Percentiles rank a stretch among this genome's conserved stretches.
These are phyloP conservation scores for Nitzschia inconspicua DNA, from an alignment of 108 stramenopile genomes.

Conservation along the genomic window DNA sequence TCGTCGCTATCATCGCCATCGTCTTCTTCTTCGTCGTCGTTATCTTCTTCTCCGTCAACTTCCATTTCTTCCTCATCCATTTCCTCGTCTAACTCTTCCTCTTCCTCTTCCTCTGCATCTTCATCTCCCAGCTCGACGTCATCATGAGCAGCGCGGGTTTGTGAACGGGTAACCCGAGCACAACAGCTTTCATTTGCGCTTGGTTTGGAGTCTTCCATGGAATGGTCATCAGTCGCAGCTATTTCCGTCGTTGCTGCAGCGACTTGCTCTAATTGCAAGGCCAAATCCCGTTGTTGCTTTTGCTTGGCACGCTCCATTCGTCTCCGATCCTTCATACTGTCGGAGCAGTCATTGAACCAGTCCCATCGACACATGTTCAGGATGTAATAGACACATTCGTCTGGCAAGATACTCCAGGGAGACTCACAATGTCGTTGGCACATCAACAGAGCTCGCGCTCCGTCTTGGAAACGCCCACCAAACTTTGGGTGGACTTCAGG, in stretches of 20 bases:
- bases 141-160: background rate
- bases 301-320: conserved; percentile 24
- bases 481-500: conserved; percentile 54
- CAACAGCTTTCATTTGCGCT: background rate
- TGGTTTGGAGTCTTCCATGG: conserved; percentile 10
- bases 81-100: conserved; percentile 17
- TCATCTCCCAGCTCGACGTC: conserved; percentile 21
- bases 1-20: conserved; percentile 17
- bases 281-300: conserved; percentile 14
- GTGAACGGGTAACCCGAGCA: background rate
- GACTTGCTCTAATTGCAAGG: conserved; percentile 21
- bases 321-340: conserved; percentile 36
- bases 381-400: conserved; percentile 85
- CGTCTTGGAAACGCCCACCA: conserved; percentile 53
- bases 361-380: conserved; percentile 89
- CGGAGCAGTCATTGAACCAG: conserved; percentile 67
- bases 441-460: conserved; percentile 47
- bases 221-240: conserved; percentile 4
- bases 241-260: conserved; percentile 8
- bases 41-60: conserved; percentile 8
- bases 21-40: conserved; percentile 18
- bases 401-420: conserved; percentile 61
- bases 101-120: conserved; percentile 41
- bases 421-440: conserved; percentile 70
- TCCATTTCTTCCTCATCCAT: background rate